These are phyloP conservation scores for Pilatotrama ljubarskyi DNA, from an alignment of 768 basidiomycete genomes.

Conservation along the genomic window DNA sequence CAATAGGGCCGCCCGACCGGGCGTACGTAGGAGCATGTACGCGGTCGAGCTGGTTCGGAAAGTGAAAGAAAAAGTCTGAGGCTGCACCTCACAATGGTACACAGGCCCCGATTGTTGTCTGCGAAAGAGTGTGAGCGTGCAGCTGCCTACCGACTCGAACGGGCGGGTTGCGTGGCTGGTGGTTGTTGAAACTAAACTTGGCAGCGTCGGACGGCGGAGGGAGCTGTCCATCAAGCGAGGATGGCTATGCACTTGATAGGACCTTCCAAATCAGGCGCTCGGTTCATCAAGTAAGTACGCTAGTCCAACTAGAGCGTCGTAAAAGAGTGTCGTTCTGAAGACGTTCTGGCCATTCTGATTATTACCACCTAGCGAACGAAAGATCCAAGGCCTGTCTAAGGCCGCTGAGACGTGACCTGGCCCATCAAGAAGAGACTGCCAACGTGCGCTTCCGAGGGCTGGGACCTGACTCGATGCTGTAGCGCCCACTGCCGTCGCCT, in stretches of 20 bases:
- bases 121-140: too few species aligned
- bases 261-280: not conserved
- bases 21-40: conserved; percentile 21
- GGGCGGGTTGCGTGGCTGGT: not conserved
- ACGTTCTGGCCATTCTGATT: not conserved
- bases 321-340: not conserved
- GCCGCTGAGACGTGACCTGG: not conserved
- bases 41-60: not conserved
- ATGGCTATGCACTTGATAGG: conserved; percentile 14
- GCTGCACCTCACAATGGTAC: not conserved
- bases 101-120: not conserved
- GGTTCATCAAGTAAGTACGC: conserved; percentile 1
- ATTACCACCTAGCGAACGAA: not conserved
- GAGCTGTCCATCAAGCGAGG: conserved; percentile 1
- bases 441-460: conserved; percentile 4
- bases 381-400: not conserved
- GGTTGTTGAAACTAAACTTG: conserved; percentile 4
- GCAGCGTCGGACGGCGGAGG: not conserved
- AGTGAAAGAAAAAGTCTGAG: not conserved
- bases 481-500: not conserved
- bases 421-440: conserved; percentile 4
- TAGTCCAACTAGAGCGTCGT: not conserved
- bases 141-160: not conserved
- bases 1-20: conserved; percentile 9
- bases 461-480: not conserved